Percentiles rank a stretch among this genome's conserved stretches.
These are phyloP conservation scores for Coniosporium apollinis DNA, from an alignment of 495 filamentous ascomycete genomes.

Conservation along the genomic window DNA sequence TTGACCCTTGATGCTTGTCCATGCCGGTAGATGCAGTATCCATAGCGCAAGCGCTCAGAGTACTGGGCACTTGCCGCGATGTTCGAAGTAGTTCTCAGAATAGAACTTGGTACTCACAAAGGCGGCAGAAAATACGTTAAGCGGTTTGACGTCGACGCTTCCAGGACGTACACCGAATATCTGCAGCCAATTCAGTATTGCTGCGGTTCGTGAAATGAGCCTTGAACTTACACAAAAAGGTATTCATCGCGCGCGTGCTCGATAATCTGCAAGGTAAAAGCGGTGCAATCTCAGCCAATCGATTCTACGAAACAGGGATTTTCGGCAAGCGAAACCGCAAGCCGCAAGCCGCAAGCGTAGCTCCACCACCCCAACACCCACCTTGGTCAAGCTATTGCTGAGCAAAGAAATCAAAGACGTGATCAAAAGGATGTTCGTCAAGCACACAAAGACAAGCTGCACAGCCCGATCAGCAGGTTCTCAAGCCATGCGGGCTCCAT, in stretches of 20 bases:
- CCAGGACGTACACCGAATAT: conserved; percentile 25
- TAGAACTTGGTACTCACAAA: conserved; percentile 17
- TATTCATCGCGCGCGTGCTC: conserved; percentile 25
- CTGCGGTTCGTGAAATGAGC: conserved; percentile 1
- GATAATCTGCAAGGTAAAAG: conserved; percentile 13
- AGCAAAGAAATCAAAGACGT: conserved; percentile 84
- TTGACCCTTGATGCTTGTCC: background rate
- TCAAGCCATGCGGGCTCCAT: conserved; percentile 1
- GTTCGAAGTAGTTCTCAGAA: too few relatives aligned
- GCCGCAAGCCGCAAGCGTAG: too few relatives aligned
- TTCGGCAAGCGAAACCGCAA: background rate
- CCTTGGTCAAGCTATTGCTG: conserved; percentile 74
- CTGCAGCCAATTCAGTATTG: conserved; percentile 13
- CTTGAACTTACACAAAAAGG: conserved; percentile 19
- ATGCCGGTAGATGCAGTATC: background rate
- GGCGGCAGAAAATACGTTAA: conserved; percentile 26
- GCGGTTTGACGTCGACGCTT: conserved; percentile 24
- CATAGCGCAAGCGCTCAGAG: background rate
- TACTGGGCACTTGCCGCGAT: too few relatives aligned
- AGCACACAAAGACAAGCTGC: conserved; percentile 55
- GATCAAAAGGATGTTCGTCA: conserved; percentile 83
- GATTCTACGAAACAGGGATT: background rate
- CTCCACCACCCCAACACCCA: conserved; percentile 28
- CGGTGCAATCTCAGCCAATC: conserved; percentile 5
- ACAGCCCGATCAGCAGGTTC: conserved; percentile 6